Evolutionary conservation across 768 basidiomycete species (phyloP), one percentile per base, ranked within the genome.

Genomic region (Termitomyces bulborhizus): DNA sequence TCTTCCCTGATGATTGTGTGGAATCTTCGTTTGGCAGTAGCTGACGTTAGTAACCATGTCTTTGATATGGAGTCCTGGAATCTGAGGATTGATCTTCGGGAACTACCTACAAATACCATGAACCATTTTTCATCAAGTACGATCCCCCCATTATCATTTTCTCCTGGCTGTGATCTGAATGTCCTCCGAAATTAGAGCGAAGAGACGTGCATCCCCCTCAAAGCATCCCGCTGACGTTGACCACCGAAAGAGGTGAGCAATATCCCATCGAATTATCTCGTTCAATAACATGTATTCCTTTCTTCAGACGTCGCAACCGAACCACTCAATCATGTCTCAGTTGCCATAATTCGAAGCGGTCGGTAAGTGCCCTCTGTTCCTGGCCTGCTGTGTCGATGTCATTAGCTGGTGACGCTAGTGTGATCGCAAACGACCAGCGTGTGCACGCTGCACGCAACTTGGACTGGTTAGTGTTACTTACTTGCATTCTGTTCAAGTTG

Each of bases 261-360:
- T 53, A 51, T 51, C 49, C 11, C 3, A 7, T 27, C 26, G 26
- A 39, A 8, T 27, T 21, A 24, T 32, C 32, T 47, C 36, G 16
- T 44, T 48, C 16, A 34, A 44, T 15, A 6, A 34, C 11, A 46
- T 45, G 37, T 44, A 57, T 44, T 49, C 34, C 37, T 16, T 51
- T 36, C 34, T 32, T 32, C 56, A 79, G 77, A 46, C 80, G 84
- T 59, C 83, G 86, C 44, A 88, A 88, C 64, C 79, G 86, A 51
- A 86, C 84, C 6, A 88, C 85, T 3, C 85, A 86, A 59, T 86
- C 85, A 57, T 88, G 86, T 61, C 70, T 87, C 29, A 86, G 86
- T 58, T 88, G 86, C 60, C 85, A 87, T 58, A 81, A 83, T 26
- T 86, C 86, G 7, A 87, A 88, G 62, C 76, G 86, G 51, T 86